These are phyloP conservation scores for Chaetomiaceae sp. DNA, from an alignment of 2,329 filamentous ascomycete species.

Conservation along the genomic window DNA sequence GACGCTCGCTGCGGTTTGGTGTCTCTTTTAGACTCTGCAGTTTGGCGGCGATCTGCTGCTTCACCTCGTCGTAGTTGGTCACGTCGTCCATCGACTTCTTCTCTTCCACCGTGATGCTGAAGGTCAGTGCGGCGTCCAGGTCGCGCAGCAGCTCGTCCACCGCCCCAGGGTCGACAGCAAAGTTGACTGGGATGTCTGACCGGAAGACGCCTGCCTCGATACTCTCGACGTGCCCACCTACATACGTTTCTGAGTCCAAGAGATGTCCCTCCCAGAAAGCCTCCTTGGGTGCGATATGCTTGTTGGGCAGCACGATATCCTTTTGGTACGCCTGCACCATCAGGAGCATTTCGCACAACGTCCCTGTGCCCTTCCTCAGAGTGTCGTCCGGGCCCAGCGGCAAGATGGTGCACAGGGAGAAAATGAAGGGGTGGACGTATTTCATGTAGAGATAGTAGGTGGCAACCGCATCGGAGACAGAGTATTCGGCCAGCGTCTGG, in stretches of 20 bases:
- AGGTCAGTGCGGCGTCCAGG: slow-evolving; percentile 80
- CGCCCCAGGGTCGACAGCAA: slow-evolving; percentile 79
- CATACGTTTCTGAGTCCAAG: slow-evolving; percentile 94
- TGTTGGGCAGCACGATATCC: slow-evolving; percentile 90
- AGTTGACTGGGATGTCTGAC: slow-evolving; percentile 91
- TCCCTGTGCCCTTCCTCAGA: slow-evolving; percentile 91
- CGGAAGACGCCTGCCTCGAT: slow-evolving; percentile 97
- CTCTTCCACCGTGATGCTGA: slow-evolving; percentile 79
- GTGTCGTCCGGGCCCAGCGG: slow-evolving; percentile 90
- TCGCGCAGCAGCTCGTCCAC: slow-evolving; percentile 84
- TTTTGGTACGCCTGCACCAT: slow-evolving; percentile 98
- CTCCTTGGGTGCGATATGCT: slow-evolving; percentile 85
- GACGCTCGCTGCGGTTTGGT: slow-evolving; percentile 76
- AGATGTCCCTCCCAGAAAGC: slow-evolving; percentile 96
- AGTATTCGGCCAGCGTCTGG: slow-evolving; percentile 94
- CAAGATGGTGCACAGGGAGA: slow-evolving; percentile 94
- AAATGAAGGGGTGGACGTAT: slow-evolving; percentile 99
- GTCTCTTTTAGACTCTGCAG: slow-evolving; percentile 69
- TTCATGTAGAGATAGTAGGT: slow-evolving; percentile 99
- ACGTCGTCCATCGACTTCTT: slow-evolving; percentile 76
- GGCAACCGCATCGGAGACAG: slow-evolving; percentile 95
- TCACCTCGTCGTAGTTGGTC: slow-evolving; percentile 77
- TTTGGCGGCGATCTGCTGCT: slow-evolving; percentile 67
- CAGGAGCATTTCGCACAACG: slow-evolving; percentile 97
- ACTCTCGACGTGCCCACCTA: slow-evolving; percentile 97